A percentile compares a stretch with the other conserved stretches of the same genome.
Conservation (phyloP, 2,329 filamentous ascomycete genomes). For the Eutypa lata region DNA sequence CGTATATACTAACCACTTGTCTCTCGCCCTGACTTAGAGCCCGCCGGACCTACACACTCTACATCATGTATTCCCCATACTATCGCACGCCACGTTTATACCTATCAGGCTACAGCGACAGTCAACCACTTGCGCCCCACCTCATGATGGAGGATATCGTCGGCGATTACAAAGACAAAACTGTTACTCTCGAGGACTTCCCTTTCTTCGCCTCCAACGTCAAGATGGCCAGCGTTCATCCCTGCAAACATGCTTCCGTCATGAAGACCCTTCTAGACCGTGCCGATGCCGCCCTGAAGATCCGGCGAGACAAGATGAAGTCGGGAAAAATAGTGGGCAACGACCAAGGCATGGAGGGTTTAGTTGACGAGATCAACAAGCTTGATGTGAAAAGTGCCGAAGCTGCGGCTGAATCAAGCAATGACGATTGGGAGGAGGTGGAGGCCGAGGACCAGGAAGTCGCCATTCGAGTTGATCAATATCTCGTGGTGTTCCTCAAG, state of each 20-base stretch:
- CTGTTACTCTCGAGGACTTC: conserved; percentile 95
- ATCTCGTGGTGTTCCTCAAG: conserved; percentile 83
- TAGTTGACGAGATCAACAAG: conserved; percentile 77
- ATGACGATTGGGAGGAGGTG: conserved; percentile 66
- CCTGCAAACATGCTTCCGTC: conserved; percentile 93
- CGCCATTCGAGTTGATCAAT: conserved; percentile 84
- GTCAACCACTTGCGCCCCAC: conserved; percentile 76
- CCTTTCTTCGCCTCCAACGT: conserved; percentile 87
- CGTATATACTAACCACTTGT: conserved; percentile 9
- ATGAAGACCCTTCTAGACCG: conserved; percentile 98
- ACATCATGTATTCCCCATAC: conserved; percentile 96
- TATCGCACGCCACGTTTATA: conserved; percentile 95
- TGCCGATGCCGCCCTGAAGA: conserved; percentile 87
- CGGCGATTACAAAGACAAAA: conserved; percentile 97
- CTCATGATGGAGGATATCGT: conserved; percentile 97
- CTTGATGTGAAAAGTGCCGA: conserved; percentile 55
- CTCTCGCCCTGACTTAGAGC: too few relatives aligned
- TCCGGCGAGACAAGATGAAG: conserved; percentile 78
- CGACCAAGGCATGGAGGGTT: conserved; percentile 70
- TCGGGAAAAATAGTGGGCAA: conserved; percentile 48
- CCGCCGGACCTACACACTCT: conserved; percentile 91
- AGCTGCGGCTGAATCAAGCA: conserved; percentile 48
- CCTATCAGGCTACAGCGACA: conserved; percentile 83
- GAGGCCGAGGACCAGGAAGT: conserved; percentile 68
- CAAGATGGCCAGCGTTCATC: conserved; percentile 96